phyloP scores from a whole-genome alignment of 2,329 filamentous ascomycete genomes.

The Microdochium bolleyi region DNA sequence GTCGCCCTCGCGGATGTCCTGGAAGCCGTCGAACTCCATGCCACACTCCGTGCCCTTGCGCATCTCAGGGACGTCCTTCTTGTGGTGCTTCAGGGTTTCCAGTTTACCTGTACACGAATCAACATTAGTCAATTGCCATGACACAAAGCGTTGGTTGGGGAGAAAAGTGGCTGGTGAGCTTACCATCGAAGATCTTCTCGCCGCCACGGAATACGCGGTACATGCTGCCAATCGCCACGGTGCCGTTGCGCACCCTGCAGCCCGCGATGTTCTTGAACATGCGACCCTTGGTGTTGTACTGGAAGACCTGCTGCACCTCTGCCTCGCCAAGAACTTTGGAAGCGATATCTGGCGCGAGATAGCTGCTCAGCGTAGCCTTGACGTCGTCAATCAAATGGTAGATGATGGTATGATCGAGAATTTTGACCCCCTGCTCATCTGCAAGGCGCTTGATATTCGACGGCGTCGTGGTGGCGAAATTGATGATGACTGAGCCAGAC shows the following conservation, averaged over 20 bases:
- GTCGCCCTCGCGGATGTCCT: conserved; percentile 73
- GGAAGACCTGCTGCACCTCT: conserved; percentile 74
- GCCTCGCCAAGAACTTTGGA: conserved; percentile 78
- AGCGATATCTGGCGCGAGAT: conserved; percentile 58
- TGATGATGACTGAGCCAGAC: conserved; percentile 69
- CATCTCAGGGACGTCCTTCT: conserved; percentile 87
- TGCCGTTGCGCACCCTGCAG: conserved; percentile 77
- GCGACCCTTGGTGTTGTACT: conserved; percentile 70
- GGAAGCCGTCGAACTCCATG: conserved; percentile 74
- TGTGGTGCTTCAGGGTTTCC: conserved; percentile 78
- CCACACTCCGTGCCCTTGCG: conserved; percentile 92
- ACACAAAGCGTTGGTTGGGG: not conserved
- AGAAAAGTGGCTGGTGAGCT: conserved; percentile 23
- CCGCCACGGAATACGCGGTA: conserved; percentile 66
- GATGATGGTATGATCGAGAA: conserved; percentile 82
- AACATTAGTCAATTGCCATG: not conserved
- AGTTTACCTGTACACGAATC: conserved; percentile 53
- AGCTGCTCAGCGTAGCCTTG: conserved; percentile 57
- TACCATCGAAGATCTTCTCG: conserved; percentile 74
- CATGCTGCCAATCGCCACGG: conserved; percentile 53
- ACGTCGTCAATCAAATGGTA: conserved; percentile 73
- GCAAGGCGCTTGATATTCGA: conserved; percentile 62
- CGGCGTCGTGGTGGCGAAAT: conserved; percentile 73
- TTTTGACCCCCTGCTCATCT: conserved; percentile 60
- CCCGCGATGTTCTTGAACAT: conserved; percentile 73